Conservation (phyloP, 78 protist species). For the Protostelium mycophagum region DNA sequence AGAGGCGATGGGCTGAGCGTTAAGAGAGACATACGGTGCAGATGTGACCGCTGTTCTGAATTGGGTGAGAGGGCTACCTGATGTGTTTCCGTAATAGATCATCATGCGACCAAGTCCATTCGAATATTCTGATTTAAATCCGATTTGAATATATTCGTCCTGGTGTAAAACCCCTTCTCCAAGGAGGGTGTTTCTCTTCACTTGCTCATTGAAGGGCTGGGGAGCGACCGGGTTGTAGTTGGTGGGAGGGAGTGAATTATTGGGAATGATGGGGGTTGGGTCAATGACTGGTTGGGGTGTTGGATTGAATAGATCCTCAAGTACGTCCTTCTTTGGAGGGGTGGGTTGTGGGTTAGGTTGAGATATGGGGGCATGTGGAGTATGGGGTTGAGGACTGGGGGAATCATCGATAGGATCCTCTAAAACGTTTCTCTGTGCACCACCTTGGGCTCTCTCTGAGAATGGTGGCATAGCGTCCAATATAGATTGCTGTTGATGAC, state of each 20-base stretch:
- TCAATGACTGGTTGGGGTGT: neutral
- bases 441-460: constrained; percentile 10
- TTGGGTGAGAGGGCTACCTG: constrained; percentile 32
- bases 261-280: neutral
- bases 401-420: neutral
- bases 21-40: constrained; percentile 8
- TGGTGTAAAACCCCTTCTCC: constrained; percentile 63
- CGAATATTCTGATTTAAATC: constrained; percentile 51
- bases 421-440: constrained; percentile 1
- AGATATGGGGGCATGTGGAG: neutral
- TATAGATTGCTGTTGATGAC: neutral
- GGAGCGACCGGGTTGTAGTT: neutral
- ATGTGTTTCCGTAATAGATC: constrained; percentile 53
- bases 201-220: neutral
- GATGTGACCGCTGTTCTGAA: constrained; percentile 14
- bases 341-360: too few species aligned
- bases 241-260: neutral
- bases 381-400: neutral
- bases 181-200: neutral
- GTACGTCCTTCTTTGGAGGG: too few species aligned
- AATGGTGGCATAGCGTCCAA: neutral
- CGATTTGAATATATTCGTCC: constrained; percentile 63
- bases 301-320: neutral
- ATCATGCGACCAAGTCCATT: constrained; percentile 39
- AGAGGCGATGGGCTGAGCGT: constrained; percentile 52